Evolutionary conservation across 75 land plant genomes (phyloP).

Genomic region (Selaginella tamariscina): DNA sequence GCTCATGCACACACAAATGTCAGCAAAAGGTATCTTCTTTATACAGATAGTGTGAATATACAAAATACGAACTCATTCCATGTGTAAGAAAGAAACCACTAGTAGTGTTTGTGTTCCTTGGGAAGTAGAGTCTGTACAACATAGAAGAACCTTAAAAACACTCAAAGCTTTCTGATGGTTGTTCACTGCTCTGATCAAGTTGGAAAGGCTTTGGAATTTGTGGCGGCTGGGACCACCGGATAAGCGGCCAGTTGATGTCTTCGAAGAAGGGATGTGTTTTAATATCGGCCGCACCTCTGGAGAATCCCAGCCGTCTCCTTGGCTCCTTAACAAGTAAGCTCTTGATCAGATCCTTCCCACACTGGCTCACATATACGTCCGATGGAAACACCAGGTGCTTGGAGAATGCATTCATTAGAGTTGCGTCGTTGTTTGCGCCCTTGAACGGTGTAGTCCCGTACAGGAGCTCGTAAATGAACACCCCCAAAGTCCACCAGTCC

Average conservation of each 20-base stretch:
- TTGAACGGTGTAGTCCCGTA: not conserved
- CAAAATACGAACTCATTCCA: too few relatives aligned
- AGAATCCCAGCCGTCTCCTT: slow-evolving; percentile 21
- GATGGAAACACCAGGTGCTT: not conserved
- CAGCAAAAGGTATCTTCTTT: too few relatives aligned
- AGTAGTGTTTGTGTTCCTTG: too few relatives aligned
- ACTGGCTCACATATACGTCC: not conserved
- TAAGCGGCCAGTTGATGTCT: slow-evolving; percentile 31
- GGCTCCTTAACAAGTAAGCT: not conserved
- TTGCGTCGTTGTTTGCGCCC: not conserved
- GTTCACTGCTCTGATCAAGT: not conserved
- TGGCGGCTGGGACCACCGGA: slow-evolving; percentile 5
- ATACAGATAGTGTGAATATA: too few relatives aligned
- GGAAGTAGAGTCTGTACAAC: too few relatives aligned
- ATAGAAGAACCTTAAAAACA: not conserved
- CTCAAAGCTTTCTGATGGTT: not conserved
- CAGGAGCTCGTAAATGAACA: not conserved
- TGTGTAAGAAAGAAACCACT: too few relatives aligned
- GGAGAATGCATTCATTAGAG: slow-evolving; percentile 12
- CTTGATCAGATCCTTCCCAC: not conserved
- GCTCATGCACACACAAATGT: too few relatives aligned
- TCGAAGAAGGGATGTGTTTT: slow-evolving; percentile 37
- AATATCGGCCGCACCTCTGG: slow-evolving; percentile 31
- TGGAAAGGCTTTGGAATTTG: not conserved
- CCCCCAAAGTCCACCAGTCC: not conserved